Evolutionary conservation across 225 moss, liverwort and hornwort genomes (phyloP), one percentile per base, ranked within the genome.

Genomic region (Pseudoscleropodium purum): DNA sequence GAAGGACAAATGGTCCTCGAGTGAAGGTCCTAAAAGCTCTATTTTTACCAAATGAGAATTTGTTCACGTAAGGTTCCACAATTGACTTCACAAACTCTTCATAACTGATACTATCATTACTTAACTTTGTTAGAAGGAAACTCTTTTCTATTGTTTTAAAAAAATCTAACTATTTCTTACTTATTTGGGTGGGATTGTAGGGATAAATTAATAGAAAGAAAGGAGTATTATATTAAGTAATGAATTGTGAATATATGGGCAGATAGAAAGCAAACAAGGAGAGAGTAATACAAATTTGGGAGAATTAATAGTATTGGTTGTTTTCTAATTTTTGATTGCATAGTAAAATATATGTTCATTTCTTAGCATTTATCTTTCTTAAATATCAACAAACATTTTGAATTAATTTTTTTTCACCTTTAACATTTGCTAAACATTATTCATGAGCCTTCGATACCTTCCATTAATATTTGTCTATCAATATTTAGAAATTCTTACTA

Each of bases 21-120:
- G 0, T 27, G 11, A 30, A 30, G 31, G 19, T 12, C 6, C 1
- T 0, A 2, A 0, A 19, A 33, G 19, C 2, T 47, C 30, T 27
- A 5, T 45, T 74, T 29, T 45, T 43, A 18, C 2, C 15, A 25
- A 73, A 43, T 73, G 73, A 72, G 27, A 43, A 5, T 17, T 45
- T 29, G 6, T 29, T 45, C 29, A 74, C 43, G 0, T 29, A 45
- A 29, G 18, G 5, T 29, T 10, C 29, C 0, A 43, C 15, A 73
- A 29, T 43, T 43, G 27, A 73, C 45, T 74, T 74, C 29, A 45
- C 9, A 45, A 47, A 47, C 2, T 73, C 43, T 43, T 72, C 27
- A 23, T 43, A 3, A 43, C 3, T 27, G 9, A 27, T 5, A 43
- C 15, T 27, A 15, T 9, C 1, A 2, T 3, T 43, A 43, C 1